Evolutionary conservation across 345 rosid species (phyloP).

Genomic region (Arabidopsis suecica): DNA sequence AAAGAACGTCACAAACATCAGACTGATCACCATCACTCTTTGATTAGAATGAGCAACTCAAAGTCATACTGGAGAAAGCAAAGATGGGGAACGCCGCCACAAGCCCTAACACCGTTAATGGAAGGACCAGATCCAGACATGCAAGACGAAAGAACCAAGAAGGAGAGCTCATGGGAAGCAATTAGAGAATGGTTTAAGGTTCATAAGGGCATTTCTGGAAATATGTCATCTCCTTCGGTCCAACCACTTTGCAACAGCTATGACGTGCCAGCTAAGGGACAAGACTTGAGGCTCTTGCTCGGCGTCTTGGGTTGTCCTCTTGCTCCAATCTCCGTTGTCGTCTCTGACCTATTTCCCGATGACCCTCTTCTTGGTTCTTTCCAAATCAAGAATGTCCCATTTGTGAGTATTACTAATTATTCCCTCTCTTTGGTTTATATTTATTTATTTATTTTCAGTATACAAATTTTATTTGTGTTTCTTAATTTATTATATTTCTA

Average conservation of each 20-base stretch:
- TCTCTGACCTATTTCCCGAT: conserved; percentile 45
- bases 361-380: conserved; percentile 49
- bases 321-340: conserved; percentile 80
- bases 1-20: conserved; percentile 1
- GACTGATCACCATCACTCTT: conserved; percentile 17
- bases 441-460: not conserved
- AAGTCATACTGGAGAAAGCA: conserved; percentile 59
- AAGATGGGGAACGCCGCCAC: conserved; percentile 64
- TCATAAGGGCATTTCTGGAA: conserved; percentile 64
- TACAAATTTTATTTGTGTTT: not conserved
- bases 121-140: conserved; percentile 96
- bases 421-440: conserved; percentile 3
- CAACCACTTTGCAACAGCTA: conserved; percentile 44
- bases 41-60: conserved; percentile 43
- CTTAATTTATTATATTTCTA: not conserved
- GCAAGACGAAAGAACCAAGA: conserved; percentile 72
- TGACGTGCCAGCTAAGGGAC: conserved; percentile 57
- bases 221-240: conserved; percentile 43
- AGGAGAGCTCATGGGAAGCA: conserved; percentile 87
- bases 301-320: conserved; percentile 93
- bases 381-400: conserved; percentile 62
- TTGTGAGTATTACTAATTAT: conserved; percentile 54
- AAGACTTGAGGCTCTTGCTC: conserved; percentile 80
- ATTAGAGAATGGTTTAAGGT: conserved; percentile 93
- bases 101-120: conserved; percentile 80